These are phyloP conservation scores for Diversispora epigaea DNA, from an alignment of 192 early-diverging fungal species.

Conservation along the genomic window DNA sequence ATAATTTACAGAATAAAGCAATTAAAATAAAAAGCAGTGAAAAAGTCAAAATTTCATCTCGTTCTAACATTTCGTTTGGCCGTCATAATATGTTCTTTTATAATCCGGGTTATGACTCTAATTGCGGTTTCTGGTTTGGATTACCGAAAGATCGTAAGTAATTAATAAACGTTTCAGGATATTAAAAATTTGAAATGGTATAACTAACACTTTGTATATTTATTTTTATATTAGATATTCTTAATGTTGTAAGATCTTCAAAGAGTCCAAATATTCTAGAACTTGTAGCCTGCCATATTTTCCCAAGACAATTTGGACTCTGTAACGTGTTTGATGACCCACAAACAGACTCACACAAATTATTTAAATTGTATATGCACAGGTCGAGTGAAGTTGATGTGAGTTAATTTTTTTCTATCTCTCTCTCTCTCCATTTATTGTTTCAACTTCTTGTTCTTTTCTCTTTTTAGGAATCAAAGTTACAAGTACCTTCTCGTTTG, in stretches of 20 bases:
- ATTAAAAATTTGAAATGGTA: not conserved
- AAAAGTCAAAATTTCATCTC: not conserved
- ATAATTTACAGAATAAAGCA: no score
- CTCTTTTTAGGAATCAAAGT: not conserved
- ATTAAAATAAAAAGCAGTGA: no score
- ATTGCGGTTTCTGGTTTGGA: not conserved
- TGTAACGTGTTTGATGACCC: not conserved
- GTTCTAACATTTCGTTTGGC: not conserved
- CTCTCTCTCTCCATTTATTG: no score
- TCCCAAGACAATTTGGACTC: slow-evolving; percentile 18
- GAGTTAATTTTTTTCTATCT: not conserved
- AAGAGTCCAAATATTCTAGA: not conserved
- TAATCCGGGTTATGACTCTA: not conserved
- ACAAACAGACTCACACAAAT: no score
- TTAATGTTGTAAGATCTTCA: not conserved
- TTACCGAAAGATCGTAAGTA: slow-evolving; percentile 8
- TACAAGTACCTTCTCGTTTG: not conserved
- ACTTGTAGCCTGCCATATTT: not conserved
- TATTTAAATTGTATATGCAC: not conserved
- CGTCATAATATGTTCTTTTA: not conserved
- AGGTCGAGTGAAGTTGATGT: not conserved
- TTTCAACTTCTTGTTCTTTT: not conserved
- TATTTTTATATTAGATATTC: not conserved
- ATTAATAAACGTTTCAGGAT: not conserved
- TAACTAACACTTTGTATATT: not conserved